Conservation (phyloP, 805 yeast genomes). For the Pichia phayaonensis region DNA sequence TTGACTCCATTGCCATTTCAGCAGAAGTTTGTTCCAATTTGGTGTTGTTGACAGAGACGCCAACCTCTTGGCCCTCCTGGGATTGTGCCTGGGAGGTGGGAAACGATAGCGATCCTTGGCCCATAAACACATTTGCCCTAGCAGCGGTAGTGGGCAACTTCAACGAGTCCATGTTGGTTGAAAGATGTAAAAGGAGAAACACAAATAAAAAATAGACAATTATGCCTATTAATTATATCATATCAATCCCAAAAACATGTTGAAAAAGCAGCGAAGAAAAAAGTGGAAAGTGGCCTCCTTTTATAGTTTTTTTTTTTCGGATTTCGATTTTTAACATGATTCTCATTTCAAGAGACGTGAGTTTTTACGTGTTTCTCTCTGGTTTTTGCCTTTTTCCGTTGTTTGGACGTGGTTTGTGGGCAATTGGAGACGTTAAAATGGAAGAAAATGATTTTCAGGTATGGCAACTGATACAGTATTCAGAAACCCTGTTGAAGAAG, state of each 20-base stretch:
- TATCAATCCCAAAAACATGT: background rate
- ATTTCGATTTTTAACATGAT: background rate
- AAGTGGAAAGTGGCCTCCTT: conserved; percentile 8
- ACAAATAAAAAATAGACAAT: background rate
- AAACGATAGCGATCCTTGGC: conserved; percentile 54
- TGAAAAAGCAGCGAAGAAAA: background rate
- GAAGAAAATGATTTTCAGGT: background rate
- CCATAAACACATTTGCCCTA: conserved; percentile 65
- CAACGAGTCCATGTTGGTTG: conserved; percentile 52
- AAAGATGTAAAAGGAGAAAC: background rate
- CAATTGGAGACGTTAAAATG: background rate
- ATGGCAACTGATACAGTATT: background rate
- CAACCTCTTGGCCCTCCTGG: background rate
- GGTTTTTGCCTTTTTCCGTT: background rate
- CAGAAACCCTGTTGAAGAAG: background rate
- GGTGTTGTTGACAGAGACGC: background rate
- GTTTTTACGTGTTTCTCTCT: background rate
- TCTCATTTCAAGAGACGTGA: background rate
- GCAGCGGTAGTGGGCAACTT: conserved; percentile 74
- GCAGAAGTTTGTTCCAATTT: background rate
- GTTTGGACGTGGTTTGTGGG: background rate
- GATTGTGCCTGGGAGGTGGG: conserved; percentile 30
- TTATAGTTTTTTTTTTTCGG: conserved; percentile 8
- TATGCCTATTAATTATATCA: background rate
- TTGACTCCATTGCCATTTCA: background rate